phyloP scores from a whole-genome alignment of 2,329 filamentous ascomycete species.

The Diaporthe longicolla region DNA sequence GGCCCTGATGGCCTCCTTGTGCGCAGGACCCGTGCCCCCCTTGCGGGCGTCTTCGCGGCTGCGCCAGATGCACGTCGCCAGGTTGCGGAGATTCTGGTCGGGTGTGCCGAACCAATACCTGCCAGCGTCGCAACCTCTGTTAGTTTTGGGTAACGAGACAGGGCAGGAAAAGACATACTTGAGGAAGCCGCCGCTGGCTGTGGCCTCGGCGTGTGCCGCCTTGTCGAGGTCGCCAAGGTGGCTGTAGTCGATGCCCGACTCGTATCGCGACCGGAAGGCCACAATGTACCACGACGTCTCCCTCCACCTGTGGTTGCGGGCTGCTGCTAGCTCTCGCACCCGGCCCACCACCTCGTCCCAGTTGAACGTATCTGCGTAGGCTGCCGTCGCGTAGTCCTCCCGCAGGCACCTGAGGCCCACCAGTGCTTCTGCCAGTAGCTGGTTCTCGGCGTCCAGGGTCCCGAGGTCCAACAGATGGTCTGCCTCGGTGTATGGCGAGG shows the following conservation, averaged over 20 bases:
- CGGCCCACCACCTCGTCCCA: constrained; percentile 75
- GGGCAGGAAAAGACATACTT: constrained; percentile 66
- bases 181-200: constrained; percentile 82
- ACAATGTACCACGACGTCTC: constrained; percentile 84
- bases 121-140: constrained; percentile 34
- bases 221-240: constrained; percentile 82
- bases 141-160: neutral
- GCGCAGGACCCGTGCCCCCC: constrained; percentile 72
- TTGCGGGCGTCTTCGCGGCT: constrained; percentile 70
- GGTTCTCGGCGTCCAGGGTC: constrained; percentile 74
- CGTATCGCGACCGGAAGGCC: constrained; percentile 83
- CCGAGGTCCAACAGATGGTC: constrained; percentile 81
- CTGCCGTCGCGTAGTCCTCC: constrained; percentile 81
- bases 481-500: constrained; percentile 81
- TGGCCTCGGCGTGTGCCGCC: constrained; percentile 84
- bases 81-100: constrained; percentile 78
- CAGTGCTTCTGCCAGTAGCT: constrained; percentile 80
- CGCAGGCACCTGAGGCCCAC: constrained; percentile 73
- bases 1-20: constrained; percentile 75
- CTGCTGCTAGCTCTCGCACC: constrained; percentile 65
- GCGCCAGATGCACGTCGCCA: constrained; percentile 84
- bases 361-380: constrained; percentile 83
- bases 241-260: constrained; percentile 74
- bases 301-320: constrained; percentile 68
- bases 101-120: constrained; percentile 91